These are phyloP conservation scores for Mycena amicta DNA, from an alignment of 768 basidiomycete genomes.

Conservation along the genomic window DNA sequence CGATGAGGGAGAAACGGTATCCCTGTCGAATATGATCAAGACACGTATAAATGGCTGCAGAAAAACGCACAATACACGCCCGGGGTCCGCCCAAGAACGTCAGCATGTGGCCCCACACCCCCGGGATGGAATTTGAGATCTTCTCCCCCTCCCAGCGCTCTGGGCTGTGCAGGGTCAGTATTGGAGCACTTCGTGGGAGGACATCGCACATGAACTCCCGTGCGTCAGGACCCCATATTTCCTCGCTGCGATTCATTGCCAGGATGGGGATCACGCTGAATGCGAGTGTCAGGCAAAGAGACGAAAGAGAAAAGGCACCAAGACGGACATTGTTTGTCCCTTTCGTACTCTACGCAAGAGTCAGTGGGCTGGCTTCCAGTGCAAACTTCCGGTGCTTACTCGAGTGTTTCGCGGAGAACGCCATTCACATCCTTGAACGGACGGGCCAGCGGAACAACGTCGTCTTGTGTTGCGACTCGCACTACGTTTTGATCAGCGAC, in stretches of 20 bases:
- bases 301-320: too few relatives aligned
- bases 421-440: constrained; percentile 42
- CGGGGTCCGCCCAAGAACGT: constrained; percentile 54
- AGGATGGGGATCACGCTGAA: constrained; percentile 44
- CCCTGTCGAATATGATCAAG: constrained; percentile 20
- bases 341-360: constrained; percentile 20
- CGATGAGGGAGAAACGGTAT: constrained; percentile 51
- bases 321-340: constrained; percentile 25
- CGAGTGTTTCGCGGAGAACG: constrained; percentile 29
- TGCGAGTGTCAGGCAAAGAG: too few relatives aligned
- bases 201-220: constrained; percentile 48
- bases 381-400: constrained; percentile 31
- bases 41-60: constrained; percentile 20
- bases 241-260: constrained; percentile 42
- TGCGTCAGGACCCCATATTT: constrained; percentile 55
- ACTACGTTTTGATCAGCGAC: background rate
- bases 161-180: constrained; percentile 35
- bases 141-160: constrained; percentile 52
- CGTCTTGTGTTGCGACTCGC: constrained; percentile 40
- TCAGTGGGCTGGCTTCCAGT: background rate
- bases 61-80: constrained; percentile 43
- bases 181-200: background rate
- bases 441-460: constrained; percentile 39
- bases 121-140: constrained; percentile 40
- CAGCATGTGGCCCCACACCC: constrained; percentile 48